Base-by-base conservation (phyloP, 2,329 filamentous ascomycete genomes). In the Xylaria sp. region DNA sequence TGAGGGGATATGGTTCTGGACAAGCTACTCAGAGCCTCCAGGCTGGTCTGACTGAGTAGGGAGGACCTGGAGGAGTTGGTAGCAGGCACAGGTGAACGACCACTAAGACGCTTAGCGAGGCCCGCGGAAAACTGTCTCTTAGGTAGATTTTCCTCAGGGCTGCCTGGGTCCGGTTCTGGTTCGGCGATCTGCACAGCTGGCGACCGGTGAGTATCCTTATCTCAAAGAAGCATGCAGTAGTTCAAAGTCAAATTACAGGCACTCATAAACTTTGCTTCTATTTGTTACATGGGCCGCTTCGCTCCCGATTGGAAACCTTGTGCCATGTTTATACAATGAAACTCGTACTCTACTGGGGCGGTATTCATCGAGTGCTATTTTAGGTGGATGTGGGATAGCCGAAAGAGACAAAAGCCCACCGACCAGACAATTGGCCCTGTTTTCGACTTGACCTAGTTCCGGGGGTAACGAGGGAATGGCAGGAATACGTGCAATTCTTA, bases 161-260 rank as follows among this genome's bases (percentile, higher is more conserved):
- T 62, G 54, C n/a, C 61, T 53, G 77, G 70, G 13, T 79, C 73
- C 36, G 75, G 71, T 65, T 81, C 80, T 23, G 86, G 86, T 73
- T 89, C 87, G 56, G 86, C 84, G 67, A 89, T 89, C 74, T 89
- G 86, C 63, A 89, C 87, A 65, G 86, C 87, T 85, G 66, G 51
- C 40, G 54, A 57, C 33, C 44, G 65, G 71, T 77, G 46, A 76
- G 74, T 42, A 63, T 66, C 56, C 17, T 59, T 36, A 28, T 60
- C 51, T 63, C n/a, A 42, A 59, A 59, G 48, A 36, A 28, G 46
- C 13, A 49, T 42, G 40, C 46, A 40, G 26, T 42, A 51, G 33
- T 3, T 49, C 46, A 31, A 53, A 49, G 48, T 66, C 9, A 46
- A 63, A 42, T 53, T 57, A 26, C 2, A 33, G 7, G 54, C 59